These are phyloP conservation scores for Microdochium paspali DNA, from an alignment of 2,329 filamentous ascomycete species.

Conservation along the genomic window DNA sequence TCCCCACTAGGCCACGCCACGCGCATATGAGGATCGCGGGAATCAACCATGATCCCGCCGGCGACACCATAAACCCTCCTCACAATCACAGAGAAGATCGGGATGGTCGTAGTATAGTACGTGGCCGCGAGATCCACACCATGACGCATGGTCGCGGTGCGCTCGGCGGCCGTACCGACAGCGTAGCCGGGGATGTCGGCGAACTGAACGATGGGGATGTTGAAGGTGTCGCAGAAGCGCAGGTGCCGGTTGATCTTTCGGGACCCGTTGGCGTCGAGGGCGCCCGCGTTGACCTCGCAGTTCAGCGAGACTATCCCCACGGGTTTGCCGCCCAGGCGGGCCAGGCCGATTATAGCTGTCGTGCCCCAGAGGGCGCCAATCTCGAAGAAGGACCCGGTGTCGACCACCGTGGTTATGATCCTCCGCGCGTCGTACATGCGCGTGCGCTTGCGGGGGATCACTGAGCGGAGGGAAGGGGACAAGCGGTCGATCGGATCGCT, in stretches of 20 bases:
- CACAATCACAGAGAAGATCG: constrained; percentile 54
- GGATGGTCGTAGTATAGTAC: constrained; percentile 53
- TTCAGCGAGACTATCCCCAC: constrained; percentile 52
- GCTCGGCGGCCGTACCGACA: constrained; percentile 53
- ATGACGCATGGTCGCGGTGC: constrained; percentile 55
- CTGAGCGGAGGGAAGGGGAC: constrained; percentile 37
- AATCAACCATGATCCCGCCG: constrained; percentile 55
- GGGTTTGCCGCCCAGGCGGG: constrained; percentile 44
- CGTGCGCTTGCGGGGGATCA: constrained; percentile 47
- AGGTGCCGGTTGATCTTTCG: constrained; percentile 52
- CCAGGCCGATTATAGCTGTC: constrained; percentile 51
- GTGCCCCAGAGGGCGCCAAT: constrained; percentile 55
- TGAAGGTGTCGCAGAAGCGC: constrained; percentile 57
- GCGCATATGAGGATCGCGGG: constrained; percentile 48
- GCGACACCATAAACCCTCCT: constrained; percentile 54
- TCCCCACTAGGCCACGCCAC: constrained; percentile 55
- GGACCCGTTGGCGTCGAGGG: constrained; percentile 48
- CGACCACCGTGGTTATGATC: constrained; percentile 48
- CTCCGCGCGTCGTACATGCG: constrained; percentile 51
- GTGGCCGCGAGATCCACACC: constrained; percentile 51
- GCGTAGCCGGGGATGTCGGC: constrained; percentile 55
- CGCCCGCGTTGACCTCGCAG: constrained; percentile 51
- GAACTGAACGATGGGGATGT: constrained; percentile 54
- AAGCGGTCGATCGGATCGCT: constrained; percentile 39
- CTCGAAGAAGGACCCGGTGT: constrained; percentile 49